A percentile compares a stretch with the other conserved stretches of the same genome.
phyloP scores from a whole-genome alignment of 2,329 filamentous ascomycete species.

The Penicillium sp. region DNA sequence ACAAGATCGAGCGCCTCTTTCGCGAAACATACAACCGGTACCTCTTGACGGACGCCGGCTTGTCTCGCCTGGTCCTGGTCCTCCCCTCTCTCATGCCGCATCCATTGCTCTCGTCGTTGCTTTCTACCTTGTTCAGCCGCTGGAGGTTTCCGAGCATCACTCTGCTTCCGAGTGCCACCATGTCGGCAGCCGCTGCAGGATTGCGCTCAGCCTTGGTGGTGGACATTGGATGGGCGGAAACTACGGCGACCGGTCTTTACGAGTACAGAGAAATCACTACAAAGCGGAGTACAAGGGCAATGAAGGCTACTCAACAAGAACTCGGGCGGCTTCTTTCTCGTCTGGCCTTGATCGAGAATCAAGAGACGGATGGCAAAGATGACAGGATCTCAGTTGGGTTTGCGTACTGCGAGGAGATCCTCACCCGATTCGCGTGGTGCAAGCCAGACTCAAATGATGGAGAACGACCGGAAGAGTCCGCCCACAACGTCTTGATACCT shows the following conservation, averaged over 20 bases:
- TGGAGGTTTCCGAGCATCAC: conserved; percentile 82
- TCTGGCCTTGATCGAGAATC: conserved; percentile 28
- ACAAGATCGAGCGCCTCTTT: conserved; percentile 82
- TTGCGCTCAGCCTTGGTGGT: conserved; percentile 83
- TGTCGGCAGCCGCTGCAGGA: conserved; percentile 76
- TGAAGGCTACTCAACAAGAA: conserved; percentile 69
- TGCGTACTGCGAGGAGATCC: conserved; percentile 79
- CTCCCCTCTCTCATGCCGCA: conserved; percentile 78
- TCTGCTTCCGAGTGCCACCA: conserved; percentile 75
- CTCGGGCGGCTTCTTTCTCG: conserved; percentile 57
- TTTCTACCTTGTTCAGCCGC: conserved; percentile 78
- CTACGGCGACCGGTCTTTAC: conserved; percentile 80
- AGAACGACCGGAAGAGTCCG: conserved; percentile 5
- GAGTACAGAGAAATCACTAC: conserved; percentile 83
- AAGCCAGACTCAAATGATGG: conserved; percentile 33
- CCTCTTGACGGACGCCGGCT: conserved; percentile 63
- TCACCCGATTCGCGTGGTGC: conserved; percentile 79
- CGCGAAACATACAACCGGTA: conserved; percentile 81
- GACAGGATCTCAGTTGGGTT: conserved; percentile 62
- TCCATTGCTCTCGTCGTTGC: conserved; percentile 72
- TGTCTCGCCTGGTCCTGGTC: conserved; percentile 73
- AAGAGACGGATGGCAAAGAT: conserved; percentile 39
- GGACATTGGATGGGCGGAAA: conserved; percentile 92
- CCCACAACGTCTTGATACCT: conserved; percentile 51
- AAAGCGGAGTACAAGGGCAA: conserved; percentile 72